phyloP scores from a whole-genome alignment of 495 filamentous ascomycete species.

The Jackrogersella multiformis region DNA sequence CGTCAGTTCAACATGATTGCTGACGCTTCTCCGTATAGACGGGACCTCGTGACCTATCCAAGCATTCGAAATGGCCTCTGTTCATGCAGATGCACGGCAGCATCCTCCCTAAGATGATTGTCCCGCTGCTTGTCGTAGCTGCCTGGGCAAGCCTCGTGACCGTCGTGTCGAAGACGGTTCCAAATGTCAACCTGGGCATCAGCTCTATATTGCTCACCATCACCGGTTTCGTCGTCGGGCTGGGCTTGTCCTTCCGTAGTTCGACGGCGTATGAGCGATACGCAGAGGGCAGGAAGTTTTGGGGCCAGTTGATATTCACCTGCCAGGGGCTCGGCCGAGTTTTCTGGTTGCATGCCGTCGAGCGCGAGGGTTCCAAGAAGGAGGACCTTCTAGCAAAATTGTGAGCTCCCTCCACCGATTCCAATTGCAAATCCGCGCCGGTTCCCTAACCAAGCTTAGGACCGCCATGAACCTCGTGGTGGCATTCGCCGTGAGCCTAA shows the following conservation, averaged over 20 bases:
- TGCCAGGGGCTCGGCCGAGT: conserved; percentile 78
- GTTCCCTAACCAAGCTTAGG: conserved; percentile 46
- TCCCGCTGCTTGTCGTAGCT: conserved; percentile 73
- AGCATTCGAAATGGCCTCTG: conserved; percentile 83
- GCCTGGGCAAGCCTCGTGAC: conserved; percentile 77
- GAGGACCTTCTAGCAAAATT: conserved; percentile 75
- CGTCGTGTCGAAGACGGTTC: conserved; percentile 63
- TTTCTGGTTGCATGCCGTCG: conserved; percentile 79
- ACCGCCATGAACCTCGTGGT: conserved; percentile 83
- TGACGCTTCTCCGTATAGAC: conserved; percentile 45
- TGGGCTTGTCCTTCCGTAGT: conserved; percentile 83
- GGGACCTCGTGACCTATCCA: conserved; percentile 74
- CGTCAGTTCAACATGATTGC: background rate
- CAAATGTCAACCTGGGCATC: conserved; percentile 67
- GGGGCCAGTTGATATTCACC: conserved; percentile 75
- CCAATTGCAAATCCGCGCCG: background rate
- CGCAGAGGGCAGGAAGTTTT: conserved; percentile 78
- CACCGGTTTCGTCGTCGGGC: conserved; percentile 87
- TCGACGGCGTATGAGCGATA: conserved; percentile 88
- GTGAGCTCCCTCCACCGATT: conserved; percentile 26
- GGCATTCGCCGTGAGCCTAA: conserved; percentile 78
- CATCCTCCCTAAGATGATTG: conserved; percentile 80
- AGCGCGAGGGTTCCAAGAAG: conserved; percentile 69
- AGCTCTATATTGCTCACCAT: conserved; percentile 80
- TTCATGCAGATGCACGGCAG: conserved; percentile 84